phyloP scores from a whole-genome alignment of 805 yeast species.

The Clavispora asparagi region DNA sequence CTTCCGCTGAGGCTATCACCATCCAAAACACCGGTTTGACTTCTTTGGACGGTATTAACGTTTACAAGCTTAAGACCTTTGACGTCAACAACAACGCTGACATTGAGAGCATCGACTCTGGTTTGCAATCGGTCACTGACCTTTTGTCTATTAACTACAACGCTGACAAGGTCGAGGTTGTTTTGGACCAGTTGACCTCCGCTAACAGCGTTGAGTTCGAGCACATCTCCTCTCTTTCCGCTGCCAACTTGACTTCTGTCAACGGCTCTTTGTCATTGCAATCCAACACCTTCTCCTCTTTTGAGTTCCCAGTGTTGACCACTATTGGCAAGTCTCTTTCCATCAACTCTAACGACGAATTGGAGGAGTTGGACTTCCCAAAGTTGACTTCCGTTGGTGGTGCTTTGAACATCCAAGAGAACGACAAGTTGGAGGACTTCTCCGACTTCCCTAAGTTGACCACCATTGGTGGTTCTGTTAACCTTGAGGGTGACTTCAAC shows the following conservation, averaged over 20 bases:
- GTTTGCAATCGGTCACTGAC: conserved; percentile 68
- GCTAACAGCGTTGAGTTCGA: conserved; percentile 88
- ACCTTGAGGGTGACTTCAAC: conserved; percentile 73
- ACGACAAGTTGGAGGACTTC: conserved; percentile 62
- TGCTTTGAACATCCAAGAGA: conserved; percentile 87
- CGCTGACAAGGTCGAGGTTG: conserved; percentile 67
- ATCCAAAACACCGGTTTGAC: conserved; percentile 72
- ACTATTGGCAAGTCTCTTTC: conserved; percentile 78
- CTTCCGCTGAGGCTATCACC: conserved; percentile 63
- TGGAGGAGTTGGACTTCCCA: conserved; percentile 64
- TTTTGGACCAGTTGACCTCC: conserved; percentile 66
- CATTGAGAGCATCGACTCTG: conserved; percentile 66
- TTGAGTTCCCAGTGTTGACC: conserved; percentile 51
- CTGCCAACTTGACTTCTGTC: conserved; percentile 62
- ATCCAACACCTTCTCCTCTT: conserved; percentile 57
- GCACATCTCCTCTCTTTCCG: conserved; percentile 68
- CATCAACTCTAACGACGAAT: conserved; percentile 66
- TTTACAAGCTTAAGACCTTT: conserved; percentile 44
- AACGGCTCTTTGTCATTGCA: conserved; percentile 81
- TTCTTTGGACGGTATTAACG: conserved; percentile 61
- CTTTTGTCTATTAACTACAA: conserved; percentile 78
- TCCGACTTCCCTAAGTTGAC: conserved; percentile 69
- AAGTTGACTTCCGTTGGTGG: conserved; percentile 77
- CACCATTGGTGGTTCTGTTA: conserved; percentile 85
- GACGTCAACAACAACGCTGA: conserved; percentile 89